These are phyloP conservation scores for Pythium chondricola DNA, from an alignment of 352 stramenopile genomes.

Conservation along the genomic window DNA sequence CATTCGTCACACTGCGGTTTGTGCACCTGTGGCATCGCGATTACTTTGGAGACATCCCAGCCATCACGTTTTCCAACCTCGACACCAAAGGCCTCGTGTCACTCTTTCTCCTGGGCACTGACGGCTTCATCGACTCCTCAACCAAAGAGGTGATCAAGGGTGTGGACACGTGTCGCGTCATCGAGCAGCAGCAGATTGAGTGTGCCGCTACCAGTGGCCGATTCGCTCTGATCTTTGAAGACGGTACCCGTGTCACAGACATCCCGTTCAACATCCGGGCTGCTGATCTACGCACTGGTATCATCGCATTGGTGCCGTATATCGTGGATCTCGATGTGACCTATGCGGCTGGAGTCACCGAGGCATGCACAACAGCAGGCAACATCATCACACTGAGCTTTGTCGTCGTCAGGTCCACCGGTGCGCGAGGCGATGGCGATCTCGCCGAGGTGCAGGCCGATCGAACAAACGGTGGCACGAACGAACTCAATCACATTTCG, in stretches of 20 bases:
- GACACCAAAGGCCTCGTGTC: slow-evolving; percentile 44
- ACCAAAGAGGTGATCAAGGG: slow-evolving; percentile 67
- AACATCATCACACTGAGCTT: slow-evolving; percentile 60
- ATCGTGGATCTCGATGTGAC: slow-evolving; percentile 60
- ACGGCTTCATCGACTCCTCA: slow-evolving; percentile 60
- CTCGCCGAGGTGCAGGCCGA: slow-evolving; percentile 42
- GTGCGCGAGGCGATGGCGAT: slow-evolving; percentile 42
- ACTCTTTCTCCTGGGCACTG: slow-evolving; percentile 31
- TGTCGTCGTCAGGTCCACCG: slow-evolving; percentile 41
- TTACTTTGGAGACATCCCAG: slow-evolving; percentile 52
- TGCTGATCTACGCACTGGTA: slow-evolving; percentile 26
- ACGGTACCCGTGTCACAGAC: slow-evolving; percentile 32
- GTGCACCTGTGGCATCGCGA: slow-evolving; percentile 42
- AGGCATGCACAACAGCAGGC: slow-evolving; percentile 42
- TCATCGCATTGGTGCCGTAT: slow-evolving; percentile 43
- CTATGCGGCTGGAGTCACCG: slow-evolving; percentile 22
- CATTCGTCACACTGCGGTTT: slow-evolving; percentile 56
- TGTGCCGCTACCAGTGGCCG: slow-evolving; percentile 59
- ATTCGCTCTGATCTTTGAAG: slow-evolving; percentile 67
- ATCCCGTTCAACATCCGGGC: slow-evolving; percentile 41
- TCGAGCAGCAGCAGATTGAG: slow-evolving; percentile 53
- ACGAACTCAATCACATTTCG: slow-evolving; percentile 52
- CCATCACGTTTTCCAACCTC: slow-evolving; percentile 46
- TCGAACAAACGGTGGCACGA: slow-evolving; percentile 36
- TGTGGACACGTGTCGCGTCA: slow-evolving; percentile 56